Evolutionary conservation across 2,329 filamentous ascomycete genomes (phyloP).

Genomic region (Zymoseptoria ardabiliae): DNA sequence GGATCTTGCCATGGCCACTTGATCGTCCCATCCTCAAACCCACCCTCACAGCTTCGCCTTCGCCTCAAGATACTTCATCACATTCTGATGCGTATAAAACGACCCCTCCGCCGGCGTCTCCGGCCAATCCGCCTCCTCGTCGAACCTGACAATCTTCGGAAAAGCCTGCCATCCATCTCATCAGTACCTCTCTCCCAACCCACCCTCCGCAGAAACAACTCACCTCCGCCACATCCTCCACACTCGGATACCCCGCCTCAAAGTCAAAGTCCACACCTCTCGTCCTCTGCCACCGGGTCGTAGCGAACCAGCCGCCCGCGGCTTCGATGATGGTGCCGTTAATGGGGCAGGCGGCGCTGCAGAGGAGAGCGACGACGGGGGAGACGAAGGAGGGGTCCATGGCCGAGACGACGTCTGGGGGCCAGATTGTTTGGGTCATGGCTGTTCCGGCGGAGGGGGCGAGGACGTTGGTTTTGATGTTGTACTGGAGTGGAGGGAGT

Average conservation of each 20-base stretch:
- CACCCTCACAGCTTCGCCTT: not conserved
- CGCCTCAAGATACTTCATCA: conserved; percentile 1
- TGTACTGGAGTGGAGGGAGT: not conserved
- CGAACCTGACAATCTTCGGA: conserved; percentile 72
- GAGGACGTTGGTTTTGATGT: conserved; percentile 88
- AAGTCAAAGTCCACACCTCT: conserved; percentile 71
- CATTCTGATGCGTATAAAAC: conserved; percentile 45
- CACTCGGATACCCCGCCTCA: conserved; percentile 6
- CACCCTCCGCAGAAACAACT: conserved; percentile 66
- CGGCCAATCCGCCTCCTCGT: conserved; percentile 79
- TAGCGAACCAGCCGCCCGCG: conserved; percentile 82
- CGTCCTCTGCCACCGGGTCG: conserved; percentile 86
- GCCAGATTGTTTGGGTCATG: conserved; percentile 88
- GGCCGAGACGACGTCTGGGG: conserved; percentile 90
- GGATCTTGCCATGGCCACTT: too few relatives aligned
- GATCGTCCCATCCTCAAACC: too few relatives aligned
- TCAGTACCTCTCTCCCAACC: conserved; percentile 48
- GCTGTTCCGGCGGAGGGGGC: conserved; percentile 91
- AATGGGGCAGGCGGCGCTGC: conserved; percentile 69
- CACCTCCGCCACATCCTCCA: conserved; percentile 15
- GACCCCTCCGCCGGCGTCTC: conserved; percentile 67
- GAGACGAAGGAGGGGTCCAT: conserved; percentile 98
- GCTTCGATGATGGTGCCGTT: conserved; percentile 88
- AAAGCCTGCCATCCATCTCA: conserved; percentile 57
- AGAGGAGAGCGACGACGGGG: conserved; percentile 78